Evolutionary conservation across 129 eudicot species (phyloP).

Genomic region (Tanacetum coccineum): DNA sequence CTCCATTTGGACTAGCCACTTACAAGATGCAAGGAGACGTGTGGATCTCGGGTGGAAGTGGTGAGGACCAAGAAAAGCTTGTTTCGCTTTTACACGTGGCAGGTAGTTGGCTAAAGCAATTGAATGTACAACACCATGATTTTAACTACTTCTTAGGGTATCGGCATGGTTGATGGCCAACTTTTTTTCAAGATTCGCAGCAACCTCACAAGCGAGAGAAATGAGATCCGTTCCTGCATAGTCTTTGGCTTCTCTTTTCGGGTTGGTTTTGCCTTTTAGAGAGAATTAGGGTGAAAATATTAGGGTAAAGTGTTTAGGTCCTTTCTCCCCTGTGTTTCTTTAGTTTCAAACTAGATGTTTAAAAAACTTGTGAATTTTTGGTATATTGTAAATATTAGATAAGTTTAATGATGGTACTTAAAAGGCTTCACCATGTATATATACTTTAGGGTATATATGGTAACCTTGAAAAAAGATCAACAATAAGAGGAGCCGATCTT

Average conservation of each 20-base stretch:
- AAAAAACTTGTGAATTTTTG: constrained; percentile 6
- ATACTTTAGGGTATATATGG: background rate
- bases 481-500: no score
- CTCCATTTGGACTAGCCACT: constrained; percentile 83
- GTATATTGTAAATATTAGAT: constrained; percentile 21
- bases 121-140: constrained; percentile 85
- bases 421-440: constrained; percentile 5
- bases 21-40: constrained; percentile 88
- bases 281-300: constrained; percentile 19
- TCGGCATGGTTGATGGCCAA: constrained; percentile 41
- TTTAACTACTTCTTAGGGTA: constrained; percentile 74
- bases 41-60: constrained; percentile 65
- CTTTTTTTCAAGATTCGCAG: constrained; percentile 8
- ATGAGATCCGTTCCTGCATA: constrained; percentile 1
- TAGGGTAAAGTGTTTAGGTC: constrained; percentile 3
- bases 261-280: constrained; percentile 14
- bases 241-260: constrained; percentile 10
- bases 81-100: constrained; percentile 75
- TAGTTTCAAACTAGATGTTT: constrained; percentile 17
- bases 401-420: background rate
- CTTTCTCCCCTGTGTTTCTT: constrained; percentile 7
- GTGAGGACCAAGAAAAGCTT: constrained; percentile 64
- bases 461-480: background rate
- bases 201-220: constrained; percentile 5
- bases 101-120: constrained; percentile 87